Percentiles rank a stretch among this genome's conserved stretches.
Conservation (phyloP, 2,329 filamentous ascomycete species). For the Fusarium annulatum region DNA sequence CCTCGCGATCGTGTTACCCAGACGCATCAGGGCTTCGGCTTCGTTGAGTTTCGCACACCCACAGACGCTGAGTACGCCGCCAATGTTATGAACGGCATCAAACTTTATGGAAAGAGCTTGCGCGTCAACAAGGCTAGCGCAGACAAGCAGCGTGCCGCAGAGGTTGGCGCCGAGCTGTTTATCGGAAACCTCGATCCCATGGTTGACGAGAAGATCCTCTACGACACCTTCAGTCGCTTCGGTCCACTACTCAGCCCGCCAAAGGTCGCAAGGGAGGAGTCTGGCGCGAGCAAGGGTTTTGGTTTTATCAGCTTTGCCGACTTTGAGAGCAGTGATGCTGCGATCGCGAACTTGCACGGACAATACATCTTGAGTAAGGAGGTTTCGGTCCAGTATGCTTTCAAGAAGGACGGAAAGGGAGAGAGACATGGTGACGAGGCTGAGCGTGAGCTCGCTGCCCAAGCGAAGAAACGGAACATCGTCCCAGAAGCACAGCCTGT, state of each 20-base stretch:
- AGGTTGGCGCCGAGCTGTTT: slow-evolving; percentile 97
- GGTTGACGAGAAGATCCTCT: slow-evolving; percentile 95
- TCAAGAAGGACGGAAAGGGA: slow-evolving; percentile 99
- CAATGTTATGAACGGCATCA: slow-evolving; percentile 95
- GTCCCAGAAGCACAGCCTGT: slow-evolving; percentile 81
- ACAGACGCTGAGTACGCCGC: slow-evolving; percentile 97
- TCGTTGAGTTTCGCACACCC: slow-evolving; percentile 97
- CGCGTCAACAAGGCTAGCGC: slow-evolving; percentile 93
- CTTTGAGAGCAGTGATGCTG: slow-evolving; percentile 93
- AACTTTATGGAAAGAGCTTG: slow-evolving; percentile 92
- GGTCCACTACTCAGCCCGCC: slow-evolving; percentile 85
- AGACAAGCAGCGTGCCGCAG: slow-evolving; percentile 92
- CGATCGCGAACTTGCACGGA: slow-evolving; percentile 91
- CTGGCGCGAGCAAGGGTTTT: slow-evolving; percentile 91
- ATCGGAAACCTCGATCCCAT: slow-evolving; percentile 94
- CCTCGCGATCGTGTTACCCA: slow-evolving; percentile 98
- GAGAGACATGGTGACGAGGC: slow-evolving; percentile 95
- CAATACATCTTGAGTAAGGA: slow-evolving; percentile 98
- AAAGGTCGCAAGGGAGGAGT: slow-evolving; percentile 92
- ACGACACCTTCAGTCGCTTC: slow-evolving; percentile 93
- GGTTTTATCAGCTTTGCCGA: slow-evolving; percentile 93
- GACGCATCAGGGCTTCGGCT: slow-evolving; percentile 96
- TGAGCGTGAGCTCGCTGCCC: slow-evolving; percentile 88
- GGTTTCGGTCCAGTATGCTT: slow-evolving; percentile 96
- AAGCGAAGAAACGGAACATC: slow-evolving; percentile 95